Conservation (phyloP, 2,329 filamentous ascomycete genomes). For the Diplodia intermedia region DNA sequence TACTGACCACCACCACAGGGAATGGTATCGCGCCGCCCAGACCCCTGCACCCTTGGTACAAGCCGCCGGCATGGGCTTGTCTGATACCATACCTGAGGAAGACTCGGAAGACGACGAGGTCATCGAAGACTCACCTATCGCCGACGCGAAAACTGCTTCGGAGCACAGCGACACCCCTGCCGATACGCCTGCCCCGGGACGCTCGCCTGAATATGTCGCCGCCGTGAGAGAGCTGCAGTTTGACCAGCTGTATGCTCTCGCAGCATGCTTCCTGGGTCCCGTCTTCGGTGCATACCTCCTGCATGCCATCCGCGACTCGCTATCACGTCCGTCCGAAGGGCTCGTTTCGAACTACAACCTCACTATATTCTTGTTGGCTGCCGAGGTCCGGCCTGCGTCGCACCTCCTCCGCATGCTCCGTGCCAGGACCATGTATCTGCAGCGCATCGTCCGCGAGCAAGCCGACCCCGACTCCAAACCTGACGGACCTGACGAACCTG, state of each 20-base stretch:
- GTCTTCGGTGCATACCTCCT: conserved; percentile 81
- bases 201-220: conserved; percentile 42
- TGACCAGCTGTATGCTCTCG: conserved; percentile 77
- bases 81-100: conserved; percentile 41
- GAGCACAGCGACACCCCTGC: conserved; percentile 6
- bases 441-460: conserved; percentile 66
- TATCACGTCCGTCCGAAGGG: conserved; percentile 83
- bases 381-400: conserved; percentile 81
- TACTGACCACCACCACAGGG: conserved; percentile 42
- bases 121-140: conserved; percentile 4
- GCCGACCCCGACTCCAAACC: conserved; percentile 37
- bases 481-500: conserved; percentile 33
- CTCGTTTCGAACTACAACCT: conserved; percentile 93
- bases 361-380: conserved; percentile 85
- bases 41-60: conserved; percentile 25
- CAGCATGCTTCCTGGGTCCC: conserved; percentile 81
- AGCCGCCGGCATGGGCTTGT: background rate
- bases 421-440: conserved; percentile 79
- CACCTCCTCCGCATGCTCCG: conserved; percentile 84
- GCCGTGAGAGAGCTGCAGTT: conserved; percentile 70
- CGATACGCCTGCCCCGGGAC: background rate
- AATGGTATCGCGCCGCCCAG: conserved; percentile 62
- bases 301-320: conserved; percentile 78
- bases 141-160: conserved; percentile 17
- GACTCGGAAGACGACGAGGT: conserved; percentile 39